Base-by-base conservation (phyloP, 495 filamentous ascomycete genomes). In the Neurospora cerealis region DNA sequence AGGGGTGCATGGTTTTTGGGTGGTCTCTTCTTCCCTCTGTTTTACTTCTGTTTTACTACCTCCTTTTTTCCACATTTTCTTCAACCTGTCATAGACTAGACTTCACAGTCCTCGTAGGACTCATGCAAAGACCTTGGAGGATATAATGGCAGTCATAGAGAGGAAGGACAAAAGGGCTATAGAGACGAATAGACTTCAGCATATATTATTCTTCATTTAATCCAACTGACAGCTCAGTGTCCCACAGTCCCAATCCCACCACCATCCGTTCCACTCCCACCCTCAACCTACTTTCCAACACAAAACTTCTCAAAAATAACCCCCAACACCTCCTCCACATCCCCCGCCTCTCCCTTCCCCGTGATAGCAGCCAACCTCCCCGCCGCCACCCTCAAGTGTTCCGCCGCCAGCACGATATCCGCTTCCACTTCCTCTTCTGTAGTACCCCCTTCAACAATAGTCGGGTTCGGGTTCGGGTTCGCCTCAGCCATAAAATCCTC, bases 301-400 rank as follows among this genome's bases (percentile, higher is more conserved):
- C 79, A 81, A 69, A 81, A 81, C 92, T 97, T 98, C 81, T 99
- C 95, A 83, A 99, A 98, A 2, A 99, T 94, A 46, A 98, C 95
- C 2, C 96, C 96, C 73, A 99, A 83, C 3, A 98, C 94, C 78
- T 98, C 96, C 81, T 99, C 95, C 39, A 99, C 93, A 86, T 99
- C 96, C 2, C 93, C 94, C 54, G 87, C 88, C 73, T 93, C 92
- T 3, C 95, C 96, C 72, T 89, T 89, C 2, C 96, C 96, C 5
- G 94, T 98, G 74, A 98, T 97, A 75, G 90, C 89, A 3, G 93
- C 91, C 13, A 99, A 84, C 71, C 88, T 88, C 40, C 91, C 90
- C 3, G 94, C 96, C 17, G 95, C 95, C 69, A 87, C 88, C 40
- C 96, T 92, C 71, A 98, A 82, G 79, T 93, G 88, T 81, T 99